phyloP scores from a whole-genome alignment of 495 filamentous ascomycete species.

The Wilcoxina mikolae region DNA sequence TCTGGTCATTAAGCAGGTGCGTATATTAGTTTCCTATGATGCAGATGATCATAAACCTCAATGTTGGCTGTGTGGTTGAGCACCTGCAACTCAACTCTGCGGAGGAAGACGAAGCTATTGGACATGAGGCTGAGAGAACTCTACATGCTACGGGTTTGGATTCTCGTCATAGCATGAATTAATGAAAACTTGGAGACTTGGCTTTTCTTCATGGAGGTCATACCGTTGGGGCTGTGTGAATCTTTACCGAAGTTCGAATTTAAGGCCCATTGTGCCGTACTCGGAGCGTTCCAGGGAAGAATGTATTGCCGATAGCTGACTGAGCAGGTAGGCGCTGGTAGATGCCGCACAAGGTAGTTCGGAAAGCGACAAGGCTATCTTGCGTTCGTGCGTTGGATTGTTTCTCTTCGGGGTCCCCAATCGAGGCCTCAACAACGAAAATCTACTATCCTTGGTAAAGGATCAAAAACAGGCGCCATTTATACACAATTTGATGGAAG shows the following conservation, averaged over 20 bases:
- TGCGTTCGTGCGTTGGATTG: neutral
- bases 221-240: neutral
- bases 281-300: too few relatives aligned
- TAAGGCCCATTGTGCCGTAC: neutral
- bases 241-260: neutral
- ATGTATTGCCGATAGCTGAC: neutral
- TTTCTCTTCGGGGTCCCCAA: neutral
- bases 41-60: too few relatives aligned
- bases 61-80: too few relatives aligned
- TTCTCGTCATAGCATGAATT: neutral
- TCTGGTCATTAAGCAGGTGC: constrained; percentile 24
- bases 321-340: neutral
- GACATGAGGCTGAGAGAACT: neutral
- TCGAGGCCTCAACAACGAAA: neutral
- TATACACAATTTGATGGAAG: neutral
- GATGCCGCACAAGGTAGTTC: neutral
- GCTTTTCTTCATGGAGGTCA: neutral
- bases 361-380: neutral
- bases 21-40: too few relatives aligned
- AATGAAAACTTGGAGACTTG: too few relatives aligned
- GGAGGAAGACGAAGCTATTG: neutral
- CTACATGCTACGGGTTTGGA: neutral
- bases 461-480: neutral
- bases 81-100: too few relatives aligned
- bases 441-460: neutral